A percentile compares a stretch with the other conserved stretches of the same genome.
These are phyloP conservation scores for Cryptococcus deneoformans DNA, from an alignment of 1,284 basidiomycete species.

Conservation along the genomic window DNA sequence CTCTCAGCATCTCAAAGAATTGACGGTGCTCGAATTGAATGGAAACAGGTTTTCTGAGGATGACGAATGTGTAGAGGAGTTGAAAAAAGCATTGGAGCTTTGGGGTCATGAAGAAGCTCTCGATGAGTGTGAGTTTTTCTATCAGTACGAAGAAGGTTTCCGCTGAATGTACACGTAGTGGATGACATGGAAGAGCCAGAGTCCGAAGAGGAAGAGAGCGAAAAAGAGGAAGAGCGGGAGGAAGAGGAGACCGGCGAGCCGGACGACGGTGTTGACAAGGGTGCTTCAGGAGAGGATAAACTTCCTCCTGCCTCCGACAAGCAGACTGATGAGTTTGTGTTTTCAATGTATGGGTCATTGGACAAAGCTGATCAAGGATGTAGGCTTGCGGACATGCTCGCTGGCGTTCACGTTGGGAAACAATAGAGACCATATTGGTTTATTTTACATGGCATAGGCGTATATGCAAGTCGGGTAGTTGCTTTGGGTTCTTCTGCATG, in stretches of 20 bases:
- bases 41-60: conserved; percentile 84
- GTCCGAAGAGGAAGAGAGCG: conserved; percentile 51
- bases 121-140: conserved; percentile 57
- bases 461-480: too few species aligned
- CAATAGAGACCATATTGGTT: conserved; percentile 6
- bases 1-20: conserved; percentile 56
- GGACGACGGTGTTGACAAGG: conserved; percentile 35
- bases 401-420: conserved; percentile 29
- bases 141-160: too few species aligned
- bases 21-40: conserved; percentile 75
- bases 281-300: conserved; percentile 20
- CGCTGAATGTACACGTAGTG: conserved; percentile 25
- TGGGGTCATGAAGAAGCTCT: conserved; percentile 79
- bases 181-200: conserved; percentile 66
- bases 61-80: conserved; percentile 65
- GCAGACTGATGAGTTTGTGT: conserved; percentile 43
- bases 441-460: too few species aligned
- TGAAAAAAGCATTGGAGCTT: conserved; percentile 63
- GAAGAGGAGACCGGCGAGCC: conserved; percentile 45
- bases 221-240: conserved; percentile 43
- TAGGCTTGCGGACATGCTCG: conserved; percentile 44
- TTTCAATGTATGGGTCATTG: neutral
- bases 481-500: too few species aligned
- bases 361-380: neutral
- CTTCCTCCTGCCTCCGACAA: conserved; percentile 32